Evolutionary conservation across 2,329 filamentous ascomycete genomes (phyloP).

Genomic region (Xylariaceae sp.): DNA sequence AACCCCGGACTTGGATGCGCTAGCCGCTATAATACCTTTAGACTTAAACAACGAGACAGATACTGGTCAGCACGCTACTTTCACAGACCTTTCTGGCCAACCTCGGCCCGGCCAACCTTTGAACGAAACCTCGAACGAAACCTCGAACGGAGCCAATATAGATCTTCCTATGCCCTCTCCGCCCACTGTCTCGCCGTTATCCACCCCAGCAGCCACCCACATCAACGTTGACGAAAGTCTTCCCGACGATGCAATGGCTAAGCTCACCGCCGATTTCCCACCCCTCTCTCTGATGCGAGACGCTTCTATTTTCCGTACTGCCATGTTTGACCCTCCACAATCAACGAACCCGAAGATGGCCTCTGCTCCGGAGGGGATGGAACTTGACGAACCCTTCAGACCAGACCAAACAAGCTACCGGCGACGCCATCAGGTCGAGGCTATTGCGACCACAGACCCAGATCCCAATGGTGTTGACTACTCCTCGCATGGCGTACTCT

Average conservation of each 20-base stretch:
- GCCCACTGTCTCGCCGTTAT: constrained; percentile 45
- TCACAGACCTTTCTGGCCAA: constrained; percentile 7
- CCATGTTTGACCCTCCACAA: constrained; percentile 12
- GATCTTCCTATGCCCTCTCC: constrained; percentile 41
- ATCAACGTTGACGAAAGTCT: constrained; percentile 40
- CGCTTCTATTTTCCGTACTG: constrained; percentile 25
- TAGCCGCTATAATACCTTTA: constrained; percentile 7
- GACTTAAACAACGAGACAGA: not conserved
- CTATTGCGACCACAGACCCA: constrained; percentile 44
- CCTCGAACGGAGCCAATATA: constrained; percentile 22
- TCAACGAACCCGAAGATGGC: constrained; percentile 5
- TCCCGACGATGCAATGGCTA: constrained; percentile 35
- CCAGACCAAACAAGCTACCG: constrained; percentile 20
- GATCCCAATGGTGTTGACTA: constrained; percentile 36
- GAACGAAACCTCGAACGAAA: not conserved
- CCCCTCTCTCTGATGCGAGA: constrained; percentile 22
- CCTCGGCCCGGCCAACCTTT: not conserved
- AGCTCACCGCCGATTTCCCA: constrained; percentile 33
- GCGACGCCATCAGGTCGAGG: constrained; percentile 36
- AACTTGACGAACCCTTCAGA: constrained; percentile 25
- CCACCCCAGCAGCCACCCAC: constrained; percentile 44
- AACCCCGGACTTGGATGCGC: constrained; percentile 32
- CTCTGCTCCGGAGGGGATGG: constrained; percentile 20
- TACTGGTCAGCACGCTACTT: not conserved
- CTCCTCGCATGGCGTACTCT: constrained; percentile 31